Conservation (phyloP, 2,329 filamentous ascomycete species). For the Bipolaris gigantea region DNA sequence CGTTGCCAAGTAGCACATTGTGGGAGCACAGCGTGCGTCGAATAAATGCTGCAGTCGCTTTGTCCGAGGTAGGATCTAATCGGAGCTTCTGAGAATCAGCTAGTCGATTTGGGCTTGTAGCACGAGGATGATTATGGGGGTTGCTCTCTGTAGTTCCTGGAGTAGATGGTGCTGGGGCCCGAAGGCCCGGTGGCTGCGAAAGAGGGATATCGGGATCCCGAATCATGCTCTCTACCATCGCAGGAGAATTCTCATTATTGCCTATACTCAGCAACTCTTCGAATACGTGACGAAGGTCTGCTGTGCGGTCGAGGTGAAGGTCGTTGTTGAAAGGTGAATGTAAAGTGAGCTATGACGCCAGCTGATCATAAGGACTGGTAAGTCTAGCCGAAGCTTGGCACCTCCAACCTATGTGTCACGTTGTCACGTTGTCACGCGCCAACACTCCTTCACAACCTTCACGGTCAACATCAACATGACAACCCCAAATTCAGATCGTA, state of each 20-base stretch:
- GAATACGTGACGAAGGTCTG: conserved; percentile 18
- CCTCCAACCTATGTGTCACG: conserved; percentile 1
- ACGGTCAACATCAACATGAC: conserved; percentile 9
- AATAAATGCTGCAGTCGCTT: conserved; percentile 77
- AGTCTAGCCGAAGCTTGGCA: conserved; percentile 27
- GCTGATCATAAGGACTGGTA: conserved; percentile 4
- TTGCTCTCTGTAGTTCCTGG: conserved; percentile 14
- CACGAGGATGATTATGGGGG: conserved; percentile 20
- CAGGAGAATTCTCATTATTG: conserved; percentile 21
- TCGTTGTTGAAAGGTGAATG: conserved; percentile 12
- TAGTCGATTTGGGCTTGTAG: conserved; percentile 18
- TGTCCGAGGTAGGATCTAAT: conserved; percentile 64
- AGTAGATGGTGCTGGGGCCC: conserved; percentile 18
- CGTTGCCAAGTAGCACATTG: conserved; percentile 50
- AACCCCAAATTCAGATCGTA: conserved; percentile 12
- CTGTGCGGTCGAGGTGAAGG: conserved; percentile 10
- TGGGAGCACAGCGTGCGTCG: conserved; percentile 82
- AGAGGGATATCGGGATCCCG: conserved; percentile 25
- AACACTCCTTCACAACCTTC: not conserved
- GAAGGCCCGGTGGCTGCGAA: conserved; percentile 26
- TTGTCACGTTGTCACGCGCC: conserved; percentile 3
- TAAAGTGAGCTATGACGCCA: conserved; percentile 22
- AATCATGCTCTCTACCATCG: conserved; percentile 35
- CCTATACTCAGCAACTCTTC: not conserved
- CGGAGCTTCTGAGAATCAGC: conserved; percentile 30